phyloP scores from a whole-genome alignment of 2,329 filamentous ascomycete species.

The Fusarium paranaense region DNA sequence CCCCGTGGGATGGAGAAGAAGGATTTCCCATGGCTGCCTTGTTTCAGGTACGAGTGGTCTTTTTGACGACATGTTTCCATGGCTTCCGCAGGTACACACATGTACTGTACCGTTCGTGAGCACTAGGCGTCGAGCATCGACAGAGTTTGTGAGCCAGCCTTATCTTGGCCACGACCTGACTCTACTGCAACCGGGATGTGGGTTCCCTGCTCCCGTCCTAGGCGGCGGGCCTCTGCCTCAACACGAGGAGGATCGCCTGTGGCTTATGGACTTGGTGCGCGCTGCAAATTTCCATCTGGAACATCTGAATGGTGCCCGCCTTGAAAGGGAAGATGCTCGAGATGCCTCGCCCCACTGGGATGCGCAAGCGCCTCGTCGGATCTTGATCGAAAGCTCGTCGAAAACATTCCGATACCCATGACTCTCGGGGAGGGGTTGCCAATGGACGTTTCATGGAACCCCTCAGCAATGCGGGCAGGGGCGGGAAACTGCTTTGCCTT shows the following conservation, averaged over 20 bases:
- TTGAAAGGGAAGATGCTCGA: constrained; percentile 31
- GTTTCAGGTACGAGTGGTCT: constrained; percentile 41
- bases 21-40: constrained; percentile 23
- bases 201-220: constrained; percentile 19
- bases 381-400: constrained; percentile 42
- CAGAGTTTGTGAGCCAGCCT: constrained; percentile 35
- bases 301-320: constrained; percentile 46
- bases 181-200: constrained; percentile 17
- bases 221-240: constrained; percentile 31
- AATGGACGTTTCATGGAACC: constrained; percentile 35
- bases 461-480: constrained; percentile 34
- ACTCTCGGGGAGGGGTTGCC: constrained; percentile 14
- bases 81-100: constrained; percentile 13
- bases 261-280: constrained; percentile 29
- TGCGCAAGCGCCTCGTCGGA: constrained; percentile 44
- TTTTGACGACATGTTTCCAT: constrained; percentile 11
- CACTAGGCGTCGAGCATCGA: constrained; percentile 12
- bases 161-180: constrained; percentile 23
- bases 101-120: constrained; percentile 27
- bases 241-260: constrained; percentile 41
- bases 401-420: constrained; percentile 42
- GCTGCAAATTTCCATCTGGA: constrained; percentile 38
- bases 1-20: constrained; percentile 7
- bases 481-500: constrained; percentile 21
- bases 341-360: constrained; percentile 32